Conservation (phyloP, 306 rosid genomes). For the Vicia villosa region DNA sequence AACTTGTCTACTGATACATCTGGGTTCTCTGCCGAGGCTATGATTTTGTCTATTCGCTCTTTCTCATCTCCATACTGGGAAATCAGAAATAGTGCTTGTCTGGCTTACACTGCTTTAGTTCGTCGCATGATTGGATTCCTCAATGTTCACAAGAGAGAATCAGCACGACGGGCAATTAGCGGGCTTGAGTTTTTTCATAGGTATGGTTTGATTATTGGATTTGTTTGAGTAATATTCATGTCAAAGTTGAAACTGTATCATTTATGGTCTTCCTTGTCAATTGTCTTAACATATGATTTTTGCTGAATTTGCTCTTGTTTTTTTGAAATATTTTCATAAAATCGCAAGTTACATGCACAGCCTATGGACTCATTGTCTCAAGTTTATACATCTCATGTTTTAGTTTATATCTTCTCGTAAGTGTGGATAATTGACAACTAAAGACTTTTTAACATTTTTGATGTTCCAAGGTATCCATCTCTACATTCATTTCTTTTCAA, state of each 20-base stretch:
- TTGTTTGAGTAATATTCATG: slow-evolving; percentile 10
- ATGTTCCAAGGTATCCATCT: slow-evolving; percentile 72
- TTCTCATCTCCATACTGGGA: slow-evolving; percentile 98
- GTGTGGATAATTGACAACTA: slow-evolving; percentile 15
- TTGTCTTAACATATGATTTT: neutral
- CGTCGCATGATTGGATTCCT: slow-evolving; percentile 95
- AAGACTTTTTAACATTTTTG: slow-evolving; percentile 7
- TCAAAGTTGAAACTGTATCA: neutral
- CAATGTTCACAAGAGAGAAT: slow-evolving; percentile 91
- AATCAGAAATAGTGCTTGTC: slow-evolving; percentile 93
- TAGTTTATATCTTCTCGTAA: slow-evolving; percentile 18
- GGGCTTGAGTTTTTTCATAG: slow-evolving; percentile 97
- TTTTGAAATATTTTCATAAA: slow-evolving; percentile 27
- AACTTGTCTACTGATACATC: slow-evolving; percentile 92
- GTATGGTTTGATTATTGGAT: slow-evolving; percentile 47
- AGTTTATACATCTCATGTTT: slow-evolving; percentile 18
- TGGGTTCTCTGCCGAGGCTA: slow-evolving; percentile 94
- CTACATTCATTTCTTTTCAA: slow-evolving; percentile 79
- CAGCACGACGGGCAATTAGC: slow-evolving; percentile 78
- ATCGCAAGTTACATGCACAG: slow-evolving; percentile 1
- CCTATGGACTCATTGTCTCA: slow-evolving; percentile 12
- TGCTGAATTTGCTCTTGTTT: slow-evolving; percentile 7
- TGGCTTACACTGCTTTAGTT: slow-evolving; percentile 89
- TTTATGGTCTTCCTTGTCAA: neutral
- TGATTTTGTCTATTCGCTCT: slow-evolving; percentile 71